These are phyloP conservation scores for Fistulinella prunicolor DNA, from an alignment of 768 basidiomycete genomes.

Conservation along the genomic window DNA sequence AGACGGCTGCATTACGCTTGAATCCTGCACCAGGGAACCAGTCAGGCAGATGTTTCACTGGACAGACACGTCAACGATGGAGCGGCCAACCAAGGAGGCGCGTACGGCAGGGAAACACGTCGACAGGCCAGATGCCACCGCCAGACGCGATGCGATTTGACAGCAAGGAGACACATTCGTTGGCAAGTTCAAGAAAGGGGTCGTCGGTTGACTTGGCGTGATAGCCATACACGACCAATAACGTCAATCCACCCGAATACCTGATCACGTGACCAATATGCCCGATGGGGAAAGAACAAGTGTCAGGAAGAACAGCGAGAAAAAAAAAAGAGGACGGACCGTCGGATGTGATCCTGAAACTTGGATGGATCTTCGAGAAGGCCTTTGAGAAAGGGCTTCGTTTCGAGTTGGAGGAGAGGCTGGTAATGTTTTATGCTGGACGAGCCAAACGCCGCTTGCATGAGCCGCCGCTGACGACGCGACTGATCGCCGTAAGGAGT, in stretches of 20 bases:
- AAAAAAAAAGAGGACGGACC: conserved; percentile 18
- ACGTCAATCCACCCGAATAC: conserved; percentile 51
- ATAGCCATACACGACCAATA: conserved; percentile 65
- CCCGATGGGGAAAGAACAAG: not conserved
- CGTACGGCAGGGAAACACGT: conserved; percentile 36
- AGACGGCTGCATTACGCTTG: conserved; percentile 53
- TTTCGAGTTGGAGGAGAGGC: conserved; percentile 55
- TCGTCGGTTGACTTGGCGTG: conserved; percentile 40
- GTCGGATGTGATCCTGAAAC: conserved; percentile 35
- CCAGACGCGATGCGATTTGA: conserved; percentile 44
- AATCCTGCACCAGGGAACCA: conserved; percentile 73
- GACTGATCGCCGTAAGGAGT: conserved; percentile 61
- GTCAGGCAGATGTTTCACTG: conserved; percentile 53
- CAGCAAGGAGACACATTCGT: conserved; percentile 41
- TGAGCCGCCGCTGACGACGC: conserved; percentile 63
- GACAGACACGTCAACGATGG: not conserved
- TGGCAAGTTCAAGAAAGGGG: conserved; percentile 39
- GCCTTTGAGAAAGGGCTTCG: conserved; percentile 52
- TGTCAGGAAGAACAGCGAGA: not conserved
- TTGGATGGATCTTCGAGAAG: conserved; percentile 44
- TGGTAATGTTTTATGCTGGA: conserved; percentile 54
- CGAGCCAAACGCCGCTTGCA: conserved; percentile 60
- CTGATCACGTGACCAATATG: conserved; percentile 33
- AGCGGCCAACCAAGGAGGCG: not conserved
- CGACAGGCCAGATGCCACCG: conserved; percentile 43